These are phyloP conservation scores for Tylopilus felleus DNA, from an alignment of 768 basidiomycete species.

Conservation along the genomic window DNA sequence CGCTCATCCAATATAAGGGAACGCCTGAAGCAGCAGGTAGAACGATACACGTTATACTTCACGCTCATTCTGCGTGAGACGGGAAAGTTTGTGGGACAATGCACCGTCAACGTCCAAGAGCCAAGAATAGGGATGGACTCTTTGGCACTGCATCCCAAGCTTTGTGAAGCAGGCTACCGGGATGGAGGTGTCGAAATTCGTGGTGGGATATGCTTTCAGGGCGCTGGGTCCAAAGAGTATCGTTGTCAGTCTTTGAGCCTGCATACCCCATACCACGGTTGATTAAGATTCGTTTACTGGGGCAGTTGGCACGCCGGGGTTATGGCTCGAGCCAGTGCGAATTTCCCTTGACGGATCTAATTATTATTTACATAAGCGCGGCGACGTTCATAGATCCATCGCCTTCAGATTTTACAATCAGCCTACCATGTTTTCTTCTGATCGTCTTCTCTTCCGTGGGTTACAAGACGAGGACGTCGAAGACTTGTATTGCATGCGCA, in stretches of 20 bases:
- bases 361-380: too few relatives aligned
- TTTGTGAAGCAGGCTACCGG: conserved; percentile 29
- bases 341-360: not conserved
- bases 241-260: conserved; percentile 11
- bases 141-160: conserved; percentile 25
- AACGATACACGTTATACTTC: conserved; percentile 16
- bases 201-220: conserved; percentile 22
- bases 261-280: too few relatives aligned
- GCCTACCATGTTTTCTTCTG: conserved; percentile 5
- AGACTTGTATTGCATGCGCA: conserved; percentile 4
- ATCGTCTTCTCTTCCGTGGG: conserved; percentile 10
- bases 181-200: conserved; percentile 14
- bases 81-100: conserved; percentile 19
- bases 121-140: conserved; percentile 21
- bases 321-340: not conserved
- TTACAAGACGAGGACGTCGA: conserved; percentile 7
- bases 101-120: not conserved
- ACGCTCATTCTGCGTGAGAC: conserved; percentile 22
- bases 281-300: too few relatives aligned
- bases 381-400: not conserved
- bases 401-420: not conserved
- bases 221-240: conserved; percentile 29
- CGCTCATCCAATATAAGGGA: conserved; percentile 14
- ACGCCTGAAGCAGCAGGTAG: conserved; percentile 9
- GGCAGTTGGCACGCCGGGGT: too few relatives aligned